Evolutionary conservation across 2,329 filamentous ascomycete species (phyloP), one percentile per base, ranked within the genome.

Genomic region (Apiospora phragmitis): DNA sequence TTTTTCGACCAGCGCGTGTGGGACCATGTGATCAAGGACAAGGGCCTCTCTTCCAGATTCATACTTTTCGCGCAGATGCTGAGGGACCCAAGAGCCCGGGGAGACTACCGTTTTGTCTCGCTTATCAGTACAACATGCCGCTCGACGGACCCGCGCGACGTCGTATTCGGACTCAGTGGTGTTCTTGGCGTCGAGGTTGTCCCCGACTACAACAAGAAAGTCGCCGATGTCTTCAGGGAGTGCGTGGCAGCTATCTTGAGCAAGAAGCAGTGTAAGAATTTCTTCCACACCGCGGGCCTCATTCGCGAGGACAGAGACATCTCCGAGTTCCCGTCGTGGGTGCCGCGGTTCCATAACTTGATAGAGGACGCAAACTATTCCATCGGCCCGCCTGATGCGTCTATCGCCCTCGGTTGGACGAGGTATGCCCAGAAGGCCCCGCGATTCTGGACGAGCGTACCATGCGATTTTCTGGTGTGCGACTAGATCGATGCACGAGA

Each of bases 311-410:
- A 21, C 24, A 12, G 55, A 21, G 42, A 43, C 7, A 21, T 11
- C 24, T 65, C 68, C 41, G n/a, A 11, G 5, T 69, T 69, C 3
- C 68, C 68, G 21, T 69, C 68, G 3, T 69, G 68, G 68, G 51
- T 69, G 3, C 68, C 68, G 7, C 65, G 38, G 26, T 69, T 43
- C 18, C 38, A 69, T 14, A 69, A 51, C 4, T 24, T 69, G 35
- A 62, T 21, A 14, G 51, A 69, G 21, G 68, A 65, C 4, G 38
- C 4, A 3, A 7, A 69, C 16, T 69, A 65, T 16, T 9, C 18
- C 4, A 38, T 69, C n/a, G 9, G 24, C 21, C n/a, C 68, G 32
- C 18, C 43, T 18, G 43, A 45, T 55, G 35, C 7, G 16, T 29
- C 3, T 1, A 35, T 3, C 32, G 18, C 14, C 12, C 51, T 11